These are phyloP conservation scores for Pseudocercospora pini-densiflorae DNA, from an alignment of 2,329 filamentous ascomycete genomes.

Conservation along the genomic window DNA sequence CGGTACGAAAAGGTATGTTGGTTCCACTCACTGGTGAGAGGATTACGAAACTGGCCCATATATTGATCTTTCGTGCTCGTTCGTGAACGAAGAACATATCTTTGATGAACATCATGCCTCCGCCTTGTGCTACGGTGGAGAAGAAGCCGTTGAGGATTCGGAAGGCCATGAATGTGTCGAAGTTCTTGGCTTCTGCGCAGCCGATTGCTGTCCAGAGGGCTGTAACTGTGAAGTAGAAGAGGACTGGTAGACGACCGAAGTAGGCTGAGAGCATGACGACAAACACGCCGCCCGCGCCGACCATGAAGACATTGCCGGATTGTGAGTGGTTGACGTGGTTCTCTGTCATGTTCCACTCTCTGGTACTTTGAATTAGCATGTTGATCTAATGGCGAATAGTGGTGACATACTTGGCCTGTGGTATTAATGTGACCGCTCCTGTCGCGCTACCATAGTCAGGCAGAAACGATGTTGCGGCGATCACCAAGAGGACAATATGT, in stretches of 20 bases:
- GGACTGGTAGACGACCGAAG: conserved; percentile 51
- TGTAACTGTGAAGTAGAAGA: conserved; percentile 47
- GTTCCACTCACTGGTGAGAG: conserved; percentile 5
- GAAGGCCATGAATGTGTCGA: conserved; percentile 48
- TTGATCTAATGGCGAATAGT: not conserved
- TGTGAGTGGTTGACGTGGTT: conserved; percentile 18
- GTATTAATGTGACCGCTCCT: conserved; percentile 18
- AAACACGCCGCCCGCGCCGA: conserved; percentile 49
- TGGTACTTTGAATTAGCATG: not conserved
- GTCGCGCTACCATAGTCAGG: conserved; percentile 22
- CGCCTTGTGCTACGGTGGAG: conserved; percentile 21
- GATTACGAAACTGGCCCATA: conserved; percentile 23
- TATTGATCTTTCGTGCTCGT: conserved; percentile 27
- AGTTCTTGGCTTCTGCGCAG: conserved; percentile 44
- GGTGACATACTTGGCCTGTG: conserved; percentile 12
- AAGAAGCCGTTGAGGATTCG: conserved; percentile 51
- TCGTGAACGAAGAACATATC: conserved; percentile 32
- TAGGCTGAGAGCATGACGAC: conserved; percentile 48
- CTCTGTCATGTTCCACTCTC: conserved; percentile 16
- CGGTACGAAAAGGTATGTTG: not conserved
- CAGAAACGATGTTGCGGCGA: conserved; percentile 17
- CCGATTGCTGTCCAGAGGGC: conserved; percentile 46
- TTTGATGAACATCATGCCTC: conserved; percentile 25
- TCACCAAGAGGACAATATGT: conserved; percentile 41
- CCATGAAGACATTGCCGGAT: conserved; percentile 42